Conservation (phyloP, 148 eudicot genomes). For the Pharnaceum exiguum region DNA sequence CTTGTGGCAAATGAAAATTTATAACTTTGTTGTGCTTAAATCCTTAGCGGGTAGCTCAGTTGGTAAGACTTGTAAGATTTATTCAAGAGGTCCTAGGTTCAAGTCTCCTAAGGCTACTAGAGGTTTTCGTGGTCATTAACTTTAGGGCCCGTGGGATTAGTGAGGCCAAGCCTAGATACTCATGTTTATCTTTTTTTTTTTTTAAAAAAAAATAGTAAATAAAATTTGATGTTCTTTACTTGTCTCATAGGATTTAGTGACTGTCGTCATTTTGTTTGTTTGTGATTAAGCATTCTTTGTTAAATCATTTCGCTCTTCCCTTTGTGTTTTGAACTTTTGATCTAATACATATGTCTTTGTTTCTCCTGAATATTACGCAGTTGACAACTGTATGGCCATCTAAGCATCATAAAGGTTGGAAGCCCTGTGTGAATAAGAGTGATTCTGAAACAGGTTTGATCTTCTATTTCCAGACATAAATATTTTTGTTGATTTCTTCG, state of each 20-base stretch:
- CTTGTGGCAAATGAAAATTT: too few relatives aligned
- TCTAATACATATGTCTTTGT: constrained; percentile 1
- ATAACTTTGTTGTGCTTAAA: too few relatives aligned
- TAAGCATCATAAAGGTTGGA: constrained; percentile 62
- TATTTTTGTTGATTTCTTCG: neutral
- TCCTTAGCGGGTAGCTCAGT: too few relatives aligned
- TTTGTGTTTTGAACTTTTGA: neutral
- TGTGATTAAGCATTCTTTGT: neutral
- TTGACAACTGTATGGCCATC: constrained; percentile 70
- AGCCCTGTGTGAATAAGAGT: constrained; percentile 54
- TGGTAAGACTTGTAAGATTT: too few relatives aligned
- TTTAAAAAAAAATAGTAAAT: too few relatives aligned
- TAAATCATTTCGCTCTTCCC: neutral
- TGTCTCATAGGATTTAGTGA: neutral
- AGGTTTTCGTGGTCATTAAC: too few relatives aligned
- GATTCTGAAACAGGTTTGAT: constrained; percentile 61
- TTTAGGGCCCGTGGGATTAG: too few relatives aligned
- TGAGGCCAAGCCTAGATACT: too few relatives aligned
- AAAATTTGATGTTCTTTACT: neutral
- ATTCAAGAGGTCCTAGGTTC: too few relatives aligned
- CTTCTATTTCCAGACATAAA: constrained; percentile 6
- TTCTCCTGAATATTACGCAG: constrained; percentile 40
- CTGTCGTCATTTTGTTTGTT: neutral
- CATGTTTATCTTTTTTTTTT: too few relatives aligned
- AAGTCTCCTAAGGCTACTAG: too few relatives aligned